phyloP scores from a whole-genome alignment of 805 yeast species.

The Jamesozyma piceae region DNA sequence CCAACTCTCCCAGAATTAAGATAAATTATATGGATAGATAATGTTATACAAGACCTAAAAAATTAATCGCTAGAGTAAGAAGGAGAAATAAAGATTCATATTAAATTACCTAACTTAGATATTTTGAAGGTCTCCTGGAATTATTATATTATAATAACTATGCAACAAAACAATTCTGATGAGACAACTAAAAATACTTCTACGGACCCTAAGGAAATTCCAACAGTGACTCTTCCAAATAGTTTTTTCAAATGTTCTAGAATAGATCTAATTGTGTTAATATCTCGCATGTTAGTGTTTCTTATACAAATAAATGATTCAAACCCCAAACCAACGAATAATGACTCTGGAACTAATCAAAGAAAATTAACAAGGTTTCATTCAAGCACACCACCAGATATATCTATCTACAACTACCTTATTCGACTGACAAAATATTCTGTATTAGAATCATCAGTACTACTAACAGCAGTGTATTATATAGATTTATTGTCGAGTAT shows the following conservation, averaged over 20 bases:
- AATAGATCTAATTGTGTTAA: slow-evolving; percentile 59
- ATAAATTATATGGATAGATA: not conserved
- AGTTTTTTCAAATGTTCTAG: slow-evolving; percentile 56
- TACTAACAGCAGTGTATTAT: slow-evolving; percentile 77
- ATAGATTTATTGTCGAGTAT: slow-evolving; percentile 75
- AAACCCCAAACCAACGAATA: slow-evolving; percentile 21
- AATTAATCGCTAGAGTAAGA: slow-evolving; percentile 1
- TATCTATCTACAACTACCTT: slow-evolving; percentile 70
- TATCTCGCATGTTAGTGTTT: slow-evolving; percentile 72
- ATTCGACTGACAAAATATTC: slow-evolving; percentile 74
- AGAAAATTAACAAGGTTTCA: slow-evolving; percentile 69
- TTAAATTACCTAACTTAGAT: not conserved
- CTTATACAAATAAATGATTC: slow-evolving; percentile 67
- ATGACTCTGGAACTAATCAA: slow-evolving; percentile 4
- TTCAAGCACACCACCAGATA: slow-evolving; percentile 84
- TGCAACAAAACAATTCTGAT: not conserved
- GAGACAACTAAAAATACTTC: not conserved
- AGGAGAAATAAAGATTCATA: not conserved
- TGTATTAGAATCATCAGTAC: slow-evolving; percentile 71
- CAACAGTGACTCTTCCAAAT: slow-evolving; percentile 23
- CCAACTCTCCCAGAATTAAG: not conserved
- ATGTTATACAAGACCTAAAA: not conserved
- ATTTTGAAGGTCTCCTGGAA: not conserved
- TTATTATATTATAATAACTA: not conserved
- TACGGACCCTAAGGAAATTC: slow-evolving; percentile 6